phyloP scores from a whole-genome alignment of 257 asterid genomes.

The Solanum bukasovii region DNA sequence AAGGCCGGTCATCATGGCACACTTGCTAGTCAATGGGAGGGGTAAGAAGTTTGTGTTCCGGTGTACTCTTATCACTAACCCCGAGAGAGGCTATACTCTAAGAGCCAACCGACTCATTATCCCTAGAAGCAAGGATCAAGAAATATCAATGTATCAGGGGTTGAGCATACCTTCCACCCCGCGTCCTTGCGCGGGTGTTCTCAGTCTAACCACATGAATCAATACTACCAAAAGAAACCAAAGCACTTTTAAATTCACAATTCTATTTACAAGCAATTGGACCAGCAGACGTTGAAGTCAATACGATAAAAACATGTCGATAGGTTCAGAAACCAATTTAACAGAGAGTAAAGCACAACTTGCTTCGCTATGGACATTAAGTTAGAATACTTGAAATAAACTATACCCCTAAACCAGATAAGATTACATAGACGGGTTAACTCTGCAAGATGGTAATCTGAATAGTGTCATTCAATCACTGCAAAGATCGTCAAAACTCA shows the following conservation, averaged over 20 bases:
- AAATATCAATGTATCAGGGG: background rate
- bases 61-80: background rate
- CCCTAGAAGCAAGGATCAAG: background rate
- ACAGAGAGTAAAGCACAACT: background rate
- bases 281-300: background rate
- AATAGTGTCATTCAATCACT: constrained; percentile 22
- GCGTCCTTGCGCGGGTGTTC: background rate
- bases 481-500: constrained; percentile 44
- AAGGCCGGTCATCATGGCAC: background rate
- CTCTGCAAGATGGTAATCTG: background rate
- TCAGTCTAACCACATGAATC: background rate
- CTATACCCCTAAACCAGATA: background rate
- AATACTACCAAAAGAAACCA: background rate
- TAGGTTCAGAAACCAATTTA: background rate
- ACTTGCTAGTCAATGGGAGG: background rate
- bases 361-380: background rate
- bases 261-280: background rate
- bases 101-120: background rate
- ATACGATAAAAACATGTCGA: background rate
- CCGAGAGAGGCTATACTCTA: background rate
- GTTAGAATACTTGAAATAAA: background rate
- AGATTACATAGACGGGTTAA: background rate
- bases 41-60: background rate
- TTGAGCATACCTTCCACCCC: background rate
- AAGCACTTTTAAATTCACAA: background rate